Percentiles rank a stretch among this genome's conserved stretches.
phyloP scores from a whole-genome alignment of 129 eudicot species.

The Flaveria sonorensis region DNA sequence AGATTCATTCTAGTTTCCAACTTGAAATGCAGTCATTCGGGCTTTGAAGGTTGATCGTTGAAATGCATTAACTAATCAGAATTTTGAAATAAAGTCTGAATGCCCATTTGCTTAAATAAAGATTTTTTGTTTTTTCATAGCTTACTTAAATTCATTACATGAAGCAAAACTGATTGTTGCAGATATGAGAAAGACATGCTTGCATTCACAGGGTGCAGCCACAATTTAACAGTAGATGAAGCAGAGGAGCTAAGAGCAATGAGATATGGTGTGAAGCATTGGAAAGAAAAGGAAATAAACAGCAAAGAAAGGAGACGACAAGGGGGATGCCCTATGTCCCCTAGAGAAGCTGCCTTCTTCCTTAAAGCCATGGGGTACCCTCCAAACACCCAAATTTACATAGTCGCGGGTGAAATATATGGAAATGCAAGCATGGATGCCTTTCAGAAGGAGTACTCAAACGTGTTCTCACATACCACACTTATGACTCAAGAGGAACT shows the following conservation, averaged over 20 bases:
- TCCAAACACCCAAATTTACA: constrained; percentile 60
- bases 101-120: no score
- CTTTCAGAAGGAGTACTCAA: constrained; percentile 57
- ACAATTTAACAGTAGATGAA: constrained; percentile 60
- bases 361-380: constrained; percentile 95
- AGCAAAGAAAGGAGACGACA: constrained; percentile 54
- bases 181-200: constrained; percentile 93
- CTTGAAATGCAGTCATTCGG: no score
- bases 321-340: constrained; percentile 96
- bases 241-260: constrained; percentile 67
- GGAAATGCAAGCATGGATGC: constrained; percentile 72
- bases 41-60: no score
- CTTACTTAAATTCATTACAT: no score
- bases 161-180: constrained; percentile 6
- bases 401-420: constrained; percentile 86
- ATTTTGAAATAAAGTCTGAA: no score
- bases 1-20: no score
- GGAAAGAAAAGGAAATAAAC: constrained; percentile 96
- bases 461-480: constrained; percentile 70
- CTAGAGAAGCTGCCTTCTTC: constrained; percentile 85
- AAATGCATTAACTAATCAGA: no score
- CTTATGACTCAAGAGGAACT: constrained; percentile 70
- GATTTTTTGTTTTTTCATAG: no score
- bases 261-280: constrained; percentile 78
- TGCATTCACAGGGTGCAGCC: constrained; percentile 93